phyloP scores from a whole-genome alignment of 2,329 filamentous ascomycete species.

The Colletotrichum tofieldiae region DNA sequence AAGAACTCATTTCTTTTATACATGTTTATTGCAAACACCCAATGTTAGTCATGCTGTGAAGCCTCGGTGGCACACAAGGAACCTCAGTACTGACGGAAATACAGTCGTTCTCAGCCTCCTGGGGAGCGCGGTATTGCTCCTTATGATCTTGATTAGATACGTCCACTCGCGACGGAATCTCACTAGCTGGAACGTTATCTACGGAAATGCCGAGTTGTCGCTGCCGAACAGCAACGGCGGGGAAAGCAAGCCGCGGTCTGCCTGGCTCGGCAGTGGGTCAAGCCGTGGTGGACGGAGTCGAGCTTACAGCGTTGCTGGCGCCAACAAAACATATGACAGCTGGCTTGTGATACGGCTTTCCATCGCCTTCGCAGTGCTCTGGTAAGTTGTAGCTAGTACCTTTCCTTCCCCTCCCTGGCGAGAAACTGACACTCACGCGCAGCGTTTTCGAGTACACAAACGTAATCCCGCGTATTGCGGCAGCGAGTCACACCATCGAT shows the following conservation, averaged over 20 bases:
- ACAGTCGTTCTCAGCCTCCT: conserved; percentile 36
- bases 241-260: conserved; percentile 29
- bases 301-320: conserved; percentile 39
- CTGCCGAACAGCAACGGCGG: not conserved
- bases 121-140: conserved; percentile 54
- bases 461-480: conserved; percentile 51
- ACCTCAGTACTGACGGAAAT: not conserved
- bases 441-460: conserved; percentile 40
- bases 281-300: conserved; percentile 28
- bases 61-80: not conserved
- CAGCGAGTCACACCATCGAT: conserved; percentile 50
- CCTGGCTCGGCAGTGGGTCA: conserved; percentile 23
- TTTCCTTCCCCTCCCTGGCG: accelerated
- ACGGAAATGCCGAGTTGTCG: conserved; percentile 45
- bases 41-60: conserved; percentile 13
- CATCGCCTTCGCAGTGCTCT: conserved; percentile 59
- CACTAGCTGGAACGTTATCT: conserved; percentile 51
- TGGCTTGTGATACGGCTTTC: conserved; percentile 62
- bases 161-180: conserved; percentile 54
- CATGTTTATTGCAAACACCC: conserved; percentile 36
- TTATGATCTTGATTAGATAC: conserved; percentile 59
- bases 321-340: conserved; percentile 59
- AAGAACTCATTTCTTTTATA: conserved; percentile 22
- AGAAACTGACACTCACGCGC: not conserved
- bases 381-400: conserved; percentile 46